Evolutionary conservation across 1,284 basidiomycete species (phyloP).

Genomic region (Melampsora americana): DNA sequence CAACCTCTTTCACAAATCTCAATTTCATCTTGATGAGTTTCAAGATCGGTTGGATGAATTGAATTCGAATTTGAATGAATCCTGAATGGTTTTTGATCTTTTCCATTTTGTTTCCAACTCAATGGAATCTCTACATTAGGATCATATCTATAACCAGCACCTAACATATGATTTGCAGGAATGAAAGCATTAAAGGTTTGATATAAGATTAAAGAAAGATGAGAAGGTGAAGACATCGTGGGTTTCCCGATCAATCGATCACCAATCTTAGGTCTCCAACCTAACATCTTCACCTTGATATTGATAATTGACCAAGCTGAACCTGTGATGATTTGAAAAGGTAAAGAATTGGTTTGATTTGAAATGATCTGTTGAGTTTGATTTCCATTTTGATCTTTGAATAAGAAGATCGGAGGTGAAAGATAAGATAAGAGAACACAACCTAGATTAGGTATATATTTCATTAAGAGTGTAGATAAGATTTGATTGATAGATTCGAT

Average conservation of each 20-base stretch:
- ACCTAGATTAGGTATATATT: constrained; percentile 33
- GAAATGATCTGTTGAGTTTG: background rate
- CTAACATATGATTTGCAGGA: constrained; percentile 83
- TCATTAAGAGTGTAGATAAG: constrained; percentile 33
- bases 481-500: constrained; percentile 34
- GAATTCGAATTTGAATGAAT: constrained; percentile 50
- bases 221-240: constrained; percentile 86
- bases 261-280: constrained; percentile 41
- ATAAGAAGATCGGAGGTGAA: constrained; percentile 19
- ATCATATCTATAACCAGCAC: constrained; percentile 76
- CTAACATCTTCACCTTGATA: constrained; percentile 25
- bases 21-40: too few relatives aligned
- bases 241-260: constrained; percentile 69
- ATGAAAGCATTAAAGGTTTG: constrained; percentile 97
- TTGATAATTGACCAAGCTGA: constrained; percentile 23
- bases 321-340: constrained; percentile 9
- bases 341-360: background rate
- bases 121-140: constrained; percentile 63
- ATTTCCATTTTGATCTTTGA: background rate
- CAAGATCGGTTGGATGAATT: constrained; percentile 3
- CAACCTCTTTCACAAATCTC: constrained; percentile 14
- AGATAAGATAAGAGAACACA: constrained; percentile 24
- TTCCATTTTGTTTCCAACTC: constrained; percentile 44
- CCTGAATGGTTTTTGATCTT: constrained; percentile 50
- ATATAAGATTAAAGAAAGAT: constrained; percentile 85